A percentile compares a stretch with the other conserved stretches of the same genome.
Evolutionary conservation across 2,329 filamentous ascomycete genomes (phyloP).

Genomic region (Pestalotiopsis sp.): DNA sequence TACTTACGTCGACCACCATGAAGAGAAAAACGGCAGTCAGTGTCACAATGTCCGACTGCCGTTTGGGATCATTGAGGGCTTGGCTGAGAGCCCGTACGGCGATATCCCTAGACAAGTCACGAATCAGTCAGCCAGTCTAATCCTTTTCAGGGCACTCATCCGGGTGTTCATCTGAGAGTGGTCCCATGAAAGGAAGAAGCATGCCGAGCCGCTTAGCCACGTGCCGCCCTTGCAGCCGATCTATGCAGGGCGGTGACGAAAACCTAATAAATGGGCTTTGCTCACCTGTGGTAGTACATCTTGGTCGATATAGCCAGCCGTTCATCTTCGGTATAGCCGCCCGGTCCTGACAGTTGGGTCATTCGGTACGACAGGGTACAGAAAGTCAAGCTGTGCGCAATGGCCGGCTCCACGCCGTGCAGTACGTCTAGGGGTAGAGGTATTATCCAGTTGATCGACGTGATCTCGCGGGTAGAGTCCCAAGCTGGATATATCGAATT

Average conservation of each 20-base stretch:
- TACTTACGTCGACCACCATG: conserved; percentile 27
- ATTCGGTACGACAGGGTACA: conserved; percentile 22
- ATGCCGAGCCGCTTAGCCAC: conserved; percentile 15
- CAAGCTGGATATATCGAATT: conserved; percentile 2
- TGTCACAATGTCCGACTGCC: conserved; percentile 22
- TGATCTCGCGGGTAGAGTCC: conserved; percentile 17
- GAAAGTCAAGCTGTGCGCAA: conserved; percentile 20
- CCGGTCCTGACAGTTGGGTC: conserved; percentile 5
- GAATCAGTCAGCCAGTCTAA: background rate
- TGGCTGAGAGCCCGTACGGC: conserved; percentile 29
- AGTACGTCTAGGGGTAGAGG: conserved; percentile 16
- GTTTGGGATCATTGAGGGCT: conserved; percentile 22
- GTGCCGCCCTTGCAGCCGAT: conserved; percentile 3
- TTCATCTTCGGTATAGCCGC: conserved; percentile 10
- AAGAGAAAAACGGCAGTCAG: conserved; percentile 29
- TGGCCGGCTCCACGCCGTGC: conserved; percentile 13
- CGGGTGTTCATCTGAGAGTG: background rate
- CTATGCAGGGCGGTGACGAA: background rate
- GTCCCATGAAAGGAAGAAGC: conserved; percentile 20
- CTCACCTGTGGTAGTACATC: background rate
- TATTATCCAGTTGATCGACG: conserved; percentile 9
- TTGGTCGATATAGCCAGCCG: background rate
- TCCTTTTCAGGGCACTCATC: background rate
- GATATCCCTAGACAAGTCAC: conserved; percentile 17
- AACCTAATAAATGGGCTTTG: background rate